These are phyloP conservation scores for Arctium minus DNA, from an alignment of 129 eudicot species.

Conservation along the genomic window DNA sequence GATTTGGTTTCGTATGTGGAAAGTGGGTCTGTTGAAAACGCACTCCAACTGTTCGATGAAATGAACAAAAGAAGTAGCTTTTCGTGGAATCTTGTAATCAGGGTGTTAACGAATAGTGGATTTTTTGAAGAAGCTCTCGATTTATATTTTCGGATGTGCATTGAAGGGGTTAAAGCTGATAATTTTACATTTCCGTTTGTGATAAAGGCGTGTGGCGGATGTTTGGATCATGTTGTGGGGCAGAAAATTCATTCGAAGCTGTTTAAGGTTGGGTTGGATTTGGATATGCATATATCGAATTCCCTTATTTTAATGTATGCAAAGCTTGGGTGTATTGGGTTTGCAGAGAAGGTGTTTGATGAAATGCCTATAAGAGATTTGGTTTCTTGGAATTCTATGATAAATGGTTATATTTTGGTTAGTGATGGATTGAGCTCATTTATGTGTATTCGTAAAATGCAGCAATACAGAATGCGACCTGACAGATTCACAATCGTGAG, in stretches of 20 bases:
- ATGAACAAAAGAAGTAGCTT: conserved; percentile 48
- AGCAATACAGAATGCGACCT: conserved; percentile 20
- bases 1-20: conserved; percentile 14
- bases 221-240: conserved; percentile 37
- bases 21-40: conserved; percentile 48
- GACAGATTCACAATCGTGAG: conserved; percentile 62
- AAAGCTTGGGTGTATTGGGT: conserved; percentile 44
- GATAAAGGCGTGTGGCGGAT: conserved; percentile 53
- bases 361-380: conserved; percentile 52
- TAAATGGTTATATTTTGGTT: conserved; percentile 54
- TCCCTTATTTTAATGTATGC: conserved; percentile 62
- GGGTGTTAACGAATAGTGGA: conserved; percentile 50
- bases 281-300: conserved; percentile 52
- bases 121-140: conserved; percentile 39
- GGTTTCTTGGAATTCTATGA: conserved; percentile 81
- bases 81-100: conserved; percentile 60
- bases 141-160: conserved; percentile 41
- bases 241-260: conserved; percentile 42
- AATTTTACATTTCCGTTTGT: conserved; percentile 66
- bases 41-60: conserved; percentile 66
- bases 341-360: conserved; percentile 50
- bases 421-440: conserved; percentile 58
- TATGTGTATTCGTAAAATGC: conserved; percentile 47
- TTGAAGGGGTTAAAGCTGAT: conserved; percentile 45
- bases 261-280: conserved; percentile 47